phyloP scores from a whole-genome alignment of 495 filamentous ascomycete species.

The Elaphomyces granulatus region DNA sequence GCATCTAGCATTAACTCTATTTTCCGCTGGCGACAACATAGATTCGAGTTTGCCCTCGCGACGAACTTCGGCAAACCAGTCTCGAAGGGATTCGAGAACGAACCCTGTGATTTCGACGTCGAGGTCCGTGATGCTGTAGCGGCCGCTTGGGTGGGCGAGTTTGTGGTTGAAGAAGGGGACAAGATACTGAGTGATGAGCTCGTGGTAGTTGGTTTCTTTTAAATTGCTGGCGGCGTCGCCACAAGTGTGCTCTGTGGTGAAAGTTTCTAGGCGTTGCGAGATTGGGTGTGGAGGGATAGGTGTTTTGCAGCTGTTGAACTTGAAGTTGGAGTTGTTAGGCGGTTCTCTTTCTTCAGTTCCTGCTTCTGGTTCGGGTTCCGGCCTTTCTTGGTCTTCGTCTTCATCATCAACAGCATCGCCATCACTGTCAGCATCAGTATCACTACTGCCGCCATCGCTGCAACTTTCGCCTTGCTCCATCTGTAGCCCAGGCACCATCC shows the following conservation, averaged over 20 bases:
- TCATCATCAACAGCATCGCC: not conserved
- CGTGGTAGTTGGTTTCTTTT: not conserved
- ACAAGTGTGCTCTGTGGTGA: not conserved
- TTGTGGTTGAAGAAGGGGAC: conserved; percentile 16
- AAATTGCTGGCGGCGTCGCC: not conserved
- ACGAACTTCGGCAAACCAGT: conserved; percentile 15
- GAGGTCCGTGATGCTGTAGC: conserved; percentile 17
- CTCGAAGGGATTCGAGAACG: conserved; percentile 16
- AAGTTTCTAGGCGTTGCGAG: not conserved
- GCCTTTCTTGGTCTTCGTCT: conserved; percentile 1
- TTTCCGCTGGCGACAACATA: not conserved
- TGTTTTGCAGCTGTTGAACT: not conserved
- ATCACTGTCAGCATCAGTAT: not conserved
- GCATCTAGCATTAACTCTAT: not conserved
- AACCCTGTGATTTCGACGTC: conserved; percentile 16
- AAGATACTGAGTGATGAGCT: conserved; percentile 2
- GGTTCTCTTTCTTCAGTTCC: not conserved
- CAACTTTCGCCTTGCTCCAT: not conserved
- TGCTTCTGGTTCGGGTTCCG: not conserved
- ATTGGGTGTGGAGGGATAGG: not conserved
- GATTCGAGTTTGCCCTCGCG: conserved; percentile 5
- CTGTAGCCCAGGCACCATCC: not conserved
- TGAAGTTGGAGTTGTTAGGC: not conserved
- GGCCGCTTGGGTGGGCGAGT: conserved; percentile 9
- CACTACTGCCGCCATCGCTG: not conserved